Base-by-base conservation (phyloP, 768 basidiomycete species). In the Rossbeevera mucosa region DNA sequence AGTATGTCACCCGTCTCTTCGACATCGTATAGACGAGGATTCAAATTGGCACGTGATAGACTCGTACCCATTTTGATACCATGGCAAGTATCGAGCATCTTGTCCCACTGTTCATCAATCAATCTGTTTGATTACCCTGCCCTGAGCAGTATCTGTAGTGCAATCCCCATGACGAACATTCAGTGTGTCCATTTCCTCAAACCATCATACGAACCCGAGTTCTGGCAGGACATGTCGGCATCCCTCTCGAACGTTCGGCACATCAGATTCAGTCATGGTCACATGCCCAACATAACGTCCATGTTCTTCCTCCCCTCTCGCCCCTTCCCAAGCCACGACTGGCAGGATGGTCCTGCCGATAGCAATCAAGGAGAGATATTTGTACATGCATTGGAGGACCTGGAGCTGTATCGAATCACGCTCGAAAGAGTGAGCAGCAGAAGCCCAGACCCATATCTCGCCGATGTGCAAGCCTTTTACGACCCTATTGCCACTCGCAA, bases 1-100 rank as follows among this genome's bases (percentile, higher is more conserved):
- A 91, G 63, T 92, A 91, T 12, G 87, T 76, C 8, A 92, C 88
- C 55, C 87, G 80, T 59, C 80, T 75, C 60, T 81, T 83, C 9
- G 84, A 83, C 87, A 26, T 33, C 33, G n/a, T n/a, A 16, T 36
- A n/a, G 33, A 36, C 4, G 8, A 0, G n/a, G 8, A 8, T 26
- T 26, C 26, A 26, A 7, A 26, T 26, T 26, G 26, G 26, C 26
- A 26, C 26, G 26, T 26, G 26, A 26, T n/a, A n/a, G n/a, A n/a
- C n/a, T n/a, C n/a, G n/a, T n/a, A n/a, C n/a, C n/a, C n/a, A n/a
- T n/a, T n/a, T n/a, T n/a, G n/a, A n/a, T n/a, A n/a, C n/a, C n/a
- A n/a, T n/a, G n/a, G n/a, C n/a, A n/a, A n/a, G n/a, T n/a, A n/a
- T n/a, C n/a, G n/a, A n/a, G n/a, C n/a, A n/a, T n/a, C n/a, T n/a